Conservation (phyloP, 1,139 yeast genomes). For the Tardiomyces blankii region DNA sequence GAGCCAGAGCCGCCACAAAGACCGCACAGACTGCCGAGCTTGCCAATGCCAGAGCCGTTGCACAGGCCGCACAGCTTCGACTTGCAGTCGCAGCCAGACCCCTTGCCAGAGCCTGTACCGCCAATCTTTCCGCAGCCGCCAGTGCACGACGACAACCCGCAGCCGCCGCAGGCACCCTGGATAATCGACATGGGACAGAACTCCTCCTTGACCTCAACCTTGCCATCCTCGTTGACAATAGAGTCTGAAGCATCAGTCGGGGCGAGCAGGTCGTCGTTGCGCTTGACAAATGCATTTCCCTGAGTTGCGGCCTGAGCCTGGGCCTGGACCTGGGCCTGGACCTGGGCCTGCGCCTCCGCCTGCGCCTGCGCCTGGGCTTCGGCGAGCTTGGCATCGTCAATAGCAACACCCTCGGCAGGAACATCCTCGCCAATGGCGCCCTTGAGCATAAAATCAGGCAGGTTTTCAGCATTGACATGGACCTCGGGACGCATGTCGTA, state of each 20-base stretch:
- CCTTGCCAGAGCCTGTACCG: background rate
- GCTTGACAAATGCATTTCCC: background rate
- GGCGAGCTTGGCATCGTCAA: no score
- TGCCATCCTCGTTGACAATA: background rate
- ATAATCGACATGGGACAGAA: background rate
- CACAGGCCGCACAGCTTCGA: background rate
- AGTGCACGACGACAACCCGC: background rate
- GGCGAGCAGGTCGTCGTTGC: background rate
- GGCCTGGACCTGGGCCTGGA: no score
- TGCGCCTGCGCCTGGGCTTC: no score
- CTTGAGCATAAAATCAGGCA: background rate
- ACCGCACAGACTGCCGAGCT: background rate
- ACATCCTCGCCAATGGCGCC: background rate
- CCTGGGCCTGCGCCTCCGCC: no score
- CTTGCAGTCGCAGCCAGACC: background rate
- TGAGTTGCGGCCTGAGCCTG: background rate
- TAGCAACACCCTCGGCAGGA: background rate
- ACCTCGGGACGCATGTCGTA: background rate
- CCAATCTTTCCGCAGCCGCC: background rate
- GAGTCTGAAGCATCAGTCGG: background rate
- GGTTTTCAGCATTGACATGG: background rate
- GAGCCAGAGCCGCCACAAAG: background rate
- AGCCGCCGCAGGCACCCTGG: background rate
- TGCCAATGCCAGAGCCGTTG: background rate
- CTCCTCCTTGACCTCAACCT: background rate